phyloP scores from a whole-genome alignment of 768 basidiomycete genomes.

The Phaeotremella skinneri region DNA sequence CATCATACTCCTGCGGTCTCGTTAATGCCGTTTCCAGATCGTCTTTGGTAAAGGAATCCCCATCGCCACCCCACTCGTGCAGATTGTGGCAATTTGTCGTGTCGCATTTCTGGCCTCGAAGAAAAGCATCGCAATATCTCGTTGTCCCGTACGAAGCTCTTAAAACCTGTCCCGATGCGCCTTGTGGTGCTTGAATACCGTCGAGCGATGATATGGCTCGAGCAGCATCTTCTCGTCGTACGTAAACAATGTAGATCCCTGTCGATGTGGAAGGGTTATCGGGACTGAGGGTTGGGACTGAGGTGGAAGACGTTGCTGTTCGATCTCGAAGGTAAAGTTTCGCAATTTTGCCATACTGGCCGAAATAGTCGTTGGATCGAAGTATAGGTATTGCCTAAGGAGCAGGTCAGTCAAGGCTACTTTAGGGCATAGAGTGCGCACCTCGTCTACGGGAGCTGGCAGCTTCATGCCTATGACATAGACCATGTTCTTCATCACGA shows the following conservation, averaged over 20 bases:
- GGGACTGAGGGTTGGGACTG: conserved; percentile 66
- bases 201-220: conserved; percentile 90
- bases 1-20: conserved; percentile 42
- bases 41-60: conserved; percentile 95
- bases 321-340: conserved; percentile 93
- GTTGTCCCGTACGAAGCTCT: conserved; percentile 94
- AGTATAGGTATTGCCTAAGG: conserved; percentile 80
- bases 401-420: neutral
- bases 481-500: conserved; percentile 94
- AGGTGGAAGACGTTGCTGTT: conserved; percentile 58
- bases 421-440: conserved; percentile 51
- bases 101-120: conserved; percentile 77
- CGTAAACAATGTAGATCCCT: conserved; percentile 95
- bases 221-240: conserved; percentile 89
- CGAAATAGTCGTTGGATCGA: conserved; percentile 93
- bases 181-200: conserved; percentile 84
- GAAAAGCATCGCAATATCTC: conserved; percentile 94
- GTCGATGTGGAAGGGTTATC: conserved; percentile 36
- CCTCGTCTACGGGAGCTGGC: conserved; percentile 93
- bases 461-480: conserved; percentile 95
- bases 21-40: conserved; percentile 76
- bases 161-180: conserved; percentile 76
- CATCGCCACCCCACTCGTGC: conserved; percentile 98
- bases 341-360: conserved; percentile 96
- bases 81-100: conserved; percentile 83